phyloP scores from a whole-genome alignment of 2,329 filamentous ascomycete species.

The Alternaria conjuncta region DNA sequence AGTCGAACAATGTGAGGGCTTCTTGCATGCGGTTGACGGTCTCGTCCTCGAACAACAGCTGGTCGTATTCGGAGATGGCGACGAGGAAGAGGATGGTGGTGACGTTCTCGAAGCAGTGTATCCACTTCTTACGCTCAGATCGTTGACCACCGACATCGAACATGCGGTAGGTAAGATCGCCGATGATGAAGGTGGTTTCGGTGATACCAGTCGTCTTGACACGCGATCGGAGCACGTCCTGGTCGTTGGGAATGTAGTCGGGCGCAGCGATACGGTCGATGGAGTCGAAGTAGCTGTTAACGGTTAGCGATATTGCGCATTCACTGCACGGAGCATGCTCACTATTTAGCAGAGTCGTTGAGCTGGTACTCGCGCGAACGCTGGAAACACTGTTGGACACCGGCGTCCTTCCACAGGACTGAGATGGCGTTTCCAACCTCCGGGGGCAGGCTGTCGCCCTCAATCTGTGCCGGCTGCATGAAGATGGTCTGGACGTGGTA shows the following conservation, averaged over 20 bases:
- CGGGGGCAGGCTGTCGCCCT: slow-evolving; percentile 90
- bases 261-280: slow-evolving; percentile 88
- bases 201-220: slow-evolving; percentile 98
- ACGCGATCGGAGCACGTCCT: slow-evolving; percentile 93
- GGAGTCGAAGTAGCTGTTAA: slow-evolving; percentile 86
- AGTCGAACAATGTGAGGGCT: slow-evolving; percentile 73
- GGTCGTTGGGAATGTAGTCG: slow-evolving; percentile 93
- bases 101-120: slow-evolving; percentile 98
- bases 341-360: slow-evolving; percentile 97
- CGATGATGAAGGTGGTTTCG: slow-evolving; percentile 94
- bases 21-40: slow-evolving; percentile 80
- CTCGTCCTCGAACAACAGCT: slow-evolving; percentile 94
- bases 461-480: slow-evolving; percentile 97
- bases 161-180: slow-evolving; percentile 94
- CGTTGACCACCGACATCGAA: slow-evolving; percentile 96
- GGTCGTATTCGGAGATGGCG: slow-evolving; percentile 96
- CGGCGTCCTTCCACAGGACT: slow-evolving; percentile 89
- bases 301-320: slow-evolving; percentile 22
- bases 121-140: slow-evolving; percentile 99
- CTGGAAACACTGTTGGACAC: slow-evolving; percentile 95
- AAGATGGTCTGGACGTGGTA: slow-evolving; percentile 99
- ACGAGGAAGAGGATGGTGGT: slow-evolving; percentile 96
- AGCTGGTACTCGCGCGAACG: slow-evolving; percentile 94
- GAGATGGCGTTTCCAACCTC: slow-evolving; percentile 94
- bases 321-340: slow-evolving; percentile 51